A percentile compares a stretch with the other conserved stretches of the same genome.
phyloP scores from a whole-genome alignment of 129 eudicot genomes.

The Apium graveolens region DNA sequence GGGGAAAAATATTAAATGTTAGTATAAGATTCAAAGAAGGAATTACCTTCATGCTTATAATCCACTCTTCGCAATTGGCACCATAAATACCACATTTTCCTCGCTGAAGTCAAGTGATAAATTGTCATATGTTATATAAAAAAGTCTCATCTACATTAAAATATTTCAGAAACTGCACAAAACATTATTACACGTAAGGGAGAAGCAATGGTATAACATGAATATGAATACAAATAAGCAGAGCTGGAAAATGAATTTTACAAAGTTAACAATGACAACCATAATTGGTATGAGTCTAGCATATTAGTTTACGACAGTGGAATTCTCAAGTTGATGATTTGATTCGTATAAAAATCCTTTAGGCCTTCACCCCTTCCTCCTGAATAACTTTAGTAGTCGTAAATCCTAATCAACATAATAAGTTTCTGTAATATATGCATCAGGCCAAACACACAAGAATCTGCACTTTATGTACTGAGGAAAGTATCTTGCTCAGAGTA shows the following conservation, averaged over 20 bases:
- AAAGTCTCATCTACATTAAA: neutral
- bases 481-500: neutral
- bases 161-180: too few species aligned
- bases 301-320: too few species aligned
- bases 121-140: neutral
- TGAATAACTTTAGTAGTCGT: neutral
- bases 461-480: neutral
- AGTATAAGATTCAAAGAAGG: neutral
- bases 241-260: too few species aligned
- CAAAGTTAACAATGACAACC: too few species aligned
- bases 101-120: conserved; percentile 9
- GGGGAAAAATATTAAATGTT: neutral
- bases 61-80: conserved; percentile 51
- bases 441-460: too few species aligned
- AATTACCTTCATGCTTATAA: conserved; percentile 56
- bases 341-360: neutral
- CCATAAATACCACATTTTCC: conserved; percentile 67
- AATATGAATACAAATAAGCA: neutral
- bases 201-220: neutral
- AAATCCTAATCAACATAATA: neutral
- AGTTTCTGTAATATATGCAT: too few species aligned
- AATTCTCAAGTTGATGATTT: too few species aligned
- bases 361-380: neutral
- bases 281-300: too few species aligned
- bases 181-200: too few species aligned